Percentiles rank a stretch among this genome's conserved stretches.
phyloP scores from a whole-genome alignment of 306 rosid species.

The Abrus pulchellus region DNA sequence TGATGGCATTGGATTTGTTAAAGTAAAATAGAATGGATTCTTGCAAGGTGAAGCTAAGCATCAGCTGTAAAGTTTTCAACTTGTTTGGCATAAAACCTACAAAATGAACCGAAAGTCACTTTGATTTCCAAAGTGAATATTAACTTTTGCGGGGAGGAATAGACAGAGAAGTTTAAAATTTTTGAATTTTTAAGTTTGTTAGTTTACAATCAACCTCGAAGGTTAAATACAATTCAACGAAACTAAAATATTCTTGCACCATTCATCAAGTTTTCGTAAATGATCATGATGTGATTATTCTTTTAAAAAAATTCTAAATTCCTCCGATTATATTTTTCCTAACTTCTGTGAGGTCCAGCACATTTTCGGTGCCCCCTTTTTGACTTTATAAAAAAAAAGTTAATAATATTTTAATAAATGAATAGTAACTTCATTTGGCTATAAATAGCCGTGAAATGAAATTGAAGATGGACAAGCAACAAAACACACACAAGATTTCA shows the following conservation, averaged over 20 bases:
- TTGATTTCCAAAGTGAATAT: constrained; percentile 12
- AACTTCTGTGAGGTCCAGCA: neutral
- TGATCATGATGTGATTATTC: neutral
- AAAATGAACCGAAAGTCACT: constrained; percentile 8
- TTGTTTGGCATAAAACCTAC: constrained; percentile 28
- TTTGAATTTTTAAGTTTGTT: constrained; percentile 5
- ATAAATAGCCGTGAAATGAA: too few species aligned
- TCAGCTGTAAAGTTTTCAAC: constrained; percentile 32
- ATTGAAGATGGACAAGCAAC: too few species aligned
- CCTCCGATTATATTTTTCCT: neutral
- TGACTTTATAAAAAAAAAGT: too few species aligned
- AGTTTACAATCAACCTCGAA: neutral
- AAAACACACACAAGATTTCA: too few species aligned
- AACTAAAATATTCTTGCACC: neutral
- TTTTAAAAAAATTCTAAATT: neutral
- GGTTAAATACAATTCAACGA: neutral
- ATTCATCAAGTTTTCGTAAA: neutral
- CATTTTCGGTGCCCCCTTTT: too few species aligned
- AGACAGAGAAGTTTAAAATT: constrained; percentile 2
- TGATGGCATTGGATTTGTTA: neutral
- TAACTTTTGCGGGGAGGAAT: neutral
- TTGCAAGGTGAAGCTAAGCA: constrained; percentile 20
- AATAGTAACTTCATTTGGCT: too few species aligned
- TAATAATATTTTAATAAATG: too few species aligned
- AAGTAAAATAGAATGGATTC: neutral